Conservation (phyloP, 1,284 basidiomycete genomes). For the Thecaphora thlaspeos region DNA sequence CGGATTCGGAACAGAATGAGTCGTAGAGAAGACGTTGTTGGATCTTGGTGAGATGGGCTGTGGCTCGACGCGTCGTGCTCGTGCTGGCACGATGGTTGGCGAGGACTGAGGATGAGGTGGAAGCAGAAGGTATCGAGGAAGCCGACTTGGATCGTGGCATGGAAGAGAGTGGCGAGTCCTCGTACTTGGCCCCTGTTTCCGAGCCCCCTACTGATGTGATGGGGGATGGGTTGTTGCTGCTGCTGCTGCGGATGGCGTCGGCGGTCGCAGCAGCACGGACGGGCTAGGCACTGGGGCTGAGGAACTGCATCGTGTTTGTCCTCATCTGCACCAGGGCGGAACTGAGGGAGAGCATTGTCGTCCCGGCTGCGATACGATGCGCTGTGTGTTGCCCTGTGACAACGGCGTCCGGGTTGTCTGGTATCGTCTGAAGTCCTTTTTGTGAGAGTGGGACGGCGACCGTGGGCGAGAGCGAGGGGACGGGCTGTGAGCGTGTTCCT, state of each 20-base stretch:
- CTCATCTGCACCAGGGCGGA: not conserved
- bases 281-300: not conserved
- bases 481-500: too few species aligned
- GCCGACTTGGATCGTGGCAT: constrained; percentile 3
- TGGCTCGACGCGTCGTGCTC: constrained; percentile 26
- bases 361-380: too few species aligned
- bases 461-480: too few species aligned
- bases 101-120: too few species aligned
- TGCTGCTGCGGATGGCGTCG: not conserved
- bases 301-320: not conserved
- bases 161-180: constrained; percentile 8
- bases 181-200: constrained; percentile 6
- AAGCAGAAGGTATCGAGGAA: constrained; percentile 9
- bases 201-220: constrained; percentile 5
- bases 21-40: constrained; percentile 40
- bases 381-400: too few species aligned
- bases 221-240: not conserved
- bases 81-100: constrained; percentile 9
- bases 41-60: constrained; percentile 16
- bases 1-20: too few species aligned
- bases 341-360: constrained; percentile 1
- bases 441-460: too few species aligned
- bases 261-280: not conserved
- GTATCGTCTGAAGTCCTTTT: too few species aligned
- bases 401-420: too few species aligned